Base-by-base conservation (phyloP, 2,329 filamentous ascomycete genomes). In the Lecanicillium sp. region DNA sequence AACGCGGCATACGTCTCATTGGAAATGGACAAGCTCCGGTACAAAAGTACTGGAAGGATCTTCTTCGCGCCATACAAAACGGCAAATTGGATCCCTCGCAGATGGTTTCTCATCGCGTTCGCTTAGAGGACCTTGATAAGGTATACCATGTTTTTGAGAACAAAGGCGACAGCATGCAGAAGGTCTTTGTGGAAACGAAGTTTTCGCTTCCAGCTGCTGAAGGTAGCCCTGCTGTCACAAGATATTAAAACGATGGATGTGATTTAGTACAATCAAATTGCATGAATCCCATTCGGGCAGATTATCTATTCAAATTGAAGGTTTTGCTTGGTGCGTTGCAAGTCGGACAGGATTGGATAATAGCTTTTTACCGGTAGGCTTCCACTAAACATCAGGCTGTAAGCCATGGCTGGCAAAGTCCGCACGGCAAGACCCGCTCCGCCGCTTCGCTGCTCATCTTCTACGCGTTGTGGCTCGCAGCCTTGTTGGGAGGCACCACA, bases 61-160 rank as follows among this genome's bases (percentile, higher is more conserved):
- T 94, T n/a, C 72, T 93, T 38, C 68, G 77, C 52, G 69, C 71
- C 65, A 85, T 94, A 52, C 75, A 83, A 57, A 73, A 72, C 19
- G 81, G 81, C 26, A 74, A 83, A 54, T 79, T 94, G 35, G 81
- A 94, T 51, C 86, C 87, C 0, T 12, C 84, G 29, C 81, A 86
- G 62, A 94, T 94, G 87, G 71, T 94, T 1, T 86, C 83, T 7
- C 88, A 94, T 64, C 82, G 88, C 11, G 79, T 89, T 44, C 74
- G 77, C 24, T 73, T 94, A 3, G 85, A 91, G 52, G 86, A 90
- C 56, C 74, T 86, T 50, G 81, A 79, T 49, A 77, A 79, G 58
- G 71, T 86, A 1, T 87, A 87, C 57, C 67, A 72, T 52, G 74
- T 75, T 57, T 87, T 85, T 51, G 73, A 84, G 51, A 70, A 67